These are phyloP conservation scores for Neurospora tetrasperma DNA, from an alignment of 495 filamentous ascomycete genomes.

Conservation along the genomic window DNA sequence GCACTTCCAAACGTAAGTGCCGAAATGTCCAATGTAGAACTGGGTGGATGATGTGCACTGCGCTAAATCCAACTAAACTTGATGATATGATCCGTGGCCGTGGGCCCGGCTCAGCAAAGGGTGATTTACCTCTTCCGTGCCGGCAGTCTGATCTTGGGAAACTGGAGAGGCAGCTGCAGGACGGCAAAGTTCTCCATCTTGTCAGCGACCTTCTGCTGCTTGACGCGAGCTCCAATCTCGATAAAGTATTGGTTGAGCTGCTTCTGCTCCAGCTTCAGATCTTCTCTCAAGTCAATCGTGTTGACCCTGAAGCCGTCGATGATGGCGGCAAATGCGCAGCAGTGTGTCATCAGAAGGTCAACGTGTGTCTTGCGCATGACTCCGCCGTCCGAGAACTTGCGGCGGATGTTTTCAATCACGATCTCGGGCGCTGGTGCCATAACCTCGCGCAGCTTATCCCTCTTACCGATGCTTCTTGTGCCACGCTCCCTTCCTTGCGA, in stretches of 20 bases:
- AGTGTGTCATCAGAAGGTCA: constrained; percentile 56
- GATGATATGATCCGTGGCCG: not conserved
- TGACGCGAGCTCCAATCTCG: constrained; percentile 68
- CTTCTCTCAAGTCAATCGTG: constrained; percentile 61
- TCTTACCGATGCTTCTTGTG: constrained; percentile 30
- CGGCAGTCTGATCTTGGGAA: constrained; percentile 50
- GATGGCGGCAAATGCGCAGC: constrained; percentile 56
- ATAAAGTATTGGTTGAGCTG: constrained; percentile 58
- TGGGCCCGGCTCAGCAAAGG: not conserved
- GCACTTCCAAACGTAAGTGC: not conserved
- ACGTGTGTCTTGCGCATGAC: constrained; percentile 50
- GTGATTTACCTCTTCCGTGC: constrained; percentile 8
- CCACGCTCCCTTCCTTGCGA: constrained; percentile 29
- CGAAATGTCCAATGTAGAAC: not conserved
- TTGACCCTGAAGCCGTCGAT: constrained; percentile 74
- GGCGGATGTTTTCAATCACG: constrained; percentile 56
- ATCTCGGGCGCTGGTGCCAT: constrained; percentile 45
- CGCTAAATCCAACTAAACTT: not conserved
- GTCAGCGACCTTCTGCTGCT: constrained; percentile 38
- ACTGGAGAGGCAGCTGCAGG: constrained; percentile 69
- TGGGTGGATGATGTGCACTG: not conserved
- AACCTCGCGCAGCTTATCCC: constrained; percentile 39
- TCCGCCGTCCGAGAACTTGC: constrained; percentile 56
- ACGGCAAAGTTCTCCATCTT: constrained; percentile 50
- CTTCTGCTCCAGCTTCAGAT: constrained; percentile 64